Evolutionary conservation across 1,284 basidiomycete genomes (phyloP).

Genomic region (Trichosporon coremiiforme): DNA sequence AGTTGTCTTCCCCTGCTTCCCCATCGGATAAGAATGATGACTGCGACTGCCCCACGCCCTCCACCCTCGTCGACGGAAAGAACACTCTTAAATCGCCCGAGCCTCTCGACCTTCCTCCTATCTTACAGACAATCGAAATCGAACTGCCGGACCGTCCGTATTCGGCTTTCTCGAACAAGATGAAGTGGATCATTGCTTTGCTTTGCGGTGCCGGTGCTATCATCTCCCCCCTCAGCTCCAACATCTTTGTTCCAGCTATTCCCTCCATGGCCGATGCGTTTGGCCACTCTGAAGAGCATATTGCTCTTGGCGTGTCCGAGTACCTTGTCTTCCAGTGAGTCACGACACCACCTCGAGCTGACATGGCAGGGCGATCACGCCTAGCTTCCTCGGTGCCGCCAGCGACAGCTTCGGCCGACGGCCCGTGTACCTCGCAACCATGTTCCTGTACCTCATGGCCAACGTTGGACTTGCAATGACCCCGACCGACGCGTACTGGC

Average conservation of each 20-base stretch:
- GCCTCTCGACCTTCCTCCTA: background rate
- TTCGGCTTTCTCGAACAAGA: constrained; percentile 42
- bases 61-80: background rate
- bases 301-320: constrained; percentile 53
- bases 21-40: background rate
- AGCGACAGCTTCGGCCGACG: constrained; percentile 48
- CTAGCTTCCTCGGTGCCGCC: constrained; percentile 51
- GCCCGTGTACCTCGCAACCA: constrained; percentile 51
- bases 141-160: constrained; percentile 34
- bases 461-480: constrained; percentile 53
- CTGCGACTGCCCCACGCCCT: constrained; percentile 6
- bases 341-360: constrained; percentile 32
- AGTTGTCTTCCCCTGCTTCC: background rate
- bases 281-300: constrained; percentile 41
- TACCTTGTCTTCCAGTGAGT: constrained; percentile 51
- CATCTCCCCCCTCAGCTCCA: constrained; percentile 38
- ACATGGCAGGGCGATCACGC: constrained; percentile 48
- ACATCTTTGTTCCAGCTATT: constrained; percentile 32
- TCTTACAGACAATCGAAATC: background rate
- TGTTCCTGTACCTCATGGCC: constrained; percentile 51
- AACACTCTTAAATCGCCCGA: background rate
- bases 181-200: constrained; percentile 41
- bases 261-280: constrained; percentile 48
- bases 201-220: constrained; percentile 41
- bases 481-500: constrained; percentile 50